Evolutionary conservation across 2,329 filamentous ascomycete species (phyloP).

Genomic region (Epichloe gansuensis): DNA sequence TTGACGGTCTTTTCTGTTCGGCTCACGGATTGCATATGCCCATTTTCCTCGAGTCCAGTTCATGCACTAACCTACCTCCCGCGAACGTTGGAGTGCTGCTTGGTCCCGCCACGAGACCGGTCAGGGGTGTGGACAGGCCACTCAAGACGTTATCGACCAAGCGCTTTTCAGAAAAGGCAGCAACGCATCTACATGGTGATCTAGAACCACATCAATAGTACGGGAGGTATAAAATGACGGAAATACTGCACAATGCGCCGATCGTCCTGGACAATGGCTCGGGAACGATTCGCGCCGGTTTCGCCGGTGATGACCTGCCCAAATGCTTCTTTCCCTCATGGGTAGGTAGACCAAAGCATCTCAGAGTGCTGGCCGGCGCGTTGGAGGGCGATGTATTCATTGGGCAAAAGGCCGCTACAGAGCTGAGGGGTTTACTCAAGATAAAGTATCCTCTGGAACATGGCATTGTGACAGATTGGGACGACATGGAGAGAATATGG

Average conservation of each 20-base stretch:
- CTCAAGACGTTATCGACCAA: neutral
- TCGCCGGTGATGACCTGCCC: conserved; percentile 88
- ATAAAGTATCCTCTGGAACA: conserved; percentile 94
- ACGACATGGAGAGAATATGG: conserved; percentile 99
- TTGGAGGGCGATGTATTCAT: conserved; percentile 97
- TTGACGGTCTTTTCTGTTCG: neutral
- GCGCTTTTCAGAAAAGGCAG: neutral
- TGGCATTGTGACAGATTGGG: conserved; percentile 98
- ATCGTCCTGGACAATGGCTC: conserved; percentile 99
- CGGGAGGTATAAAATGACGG: conserved; percentile 31
- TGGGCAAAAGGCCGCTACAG: conserved; percentile 74
- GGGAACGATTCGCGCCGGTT: conserved; percentile 92
- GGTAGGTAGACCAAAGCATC: conserved; percentile 90
- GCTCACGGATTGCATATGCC: neutral
- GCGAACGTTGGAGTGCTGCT: neutral
- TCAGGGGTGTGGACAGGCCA: conserved; percentile 1
- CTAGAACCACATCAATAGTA: neutral
- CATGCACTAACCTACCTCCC: neutral
- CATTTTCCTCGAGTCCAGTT: neutral
- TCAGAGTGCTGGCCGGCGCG: conserved; percentile 88
- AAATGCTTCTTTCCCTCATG: conserved; percentile 98
- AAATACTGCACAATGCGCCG: conserved; percentile 82
- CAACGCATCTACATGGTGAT: neutral
- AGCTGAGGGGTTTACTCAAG: conserved; percentile 85
- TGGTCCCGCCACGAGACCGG: neutral